Base-by-base conservation (phyloP, 148 eudicot species). In the Vaccinium darrowii region DNA sequence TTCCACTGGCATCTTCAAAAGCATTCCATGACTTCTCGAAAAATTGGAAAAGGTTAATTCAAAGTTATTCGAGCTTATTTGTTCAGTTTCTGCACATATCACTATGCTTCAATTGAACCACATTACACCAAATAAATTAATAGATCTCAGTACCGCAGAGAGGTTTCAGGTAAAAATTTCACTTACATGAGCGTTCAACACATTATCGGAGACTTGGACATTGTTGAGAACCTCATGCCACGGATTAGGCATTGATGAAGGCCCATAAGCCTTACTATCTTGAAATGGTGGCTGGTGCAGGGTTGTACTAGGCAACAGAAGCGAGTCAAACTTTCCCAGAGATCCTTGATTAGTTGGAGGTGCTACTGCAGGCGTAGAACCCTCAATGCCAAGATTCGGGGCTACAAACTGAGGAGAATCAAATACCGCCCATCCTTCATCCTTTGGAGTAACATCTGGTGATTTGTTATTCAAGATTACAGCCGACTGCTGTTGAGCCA, bases 341-440 rank as follows among this genome's bases (percentile, higher is more conserved):
- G 89, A 86, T 86, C 52, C 84, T 62, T 78, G 89, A 81, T 52
- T 81, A 10, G 84, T 82, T 71, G 89, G 81, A 69, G 87, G 87
- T n/a, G 62, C 87, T 75, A 72, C 63, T 27, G 86, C 83, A 53
- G 86, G 78, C 79, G 39, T 74, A 86, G 89, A 71, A 82, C 76
- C 79, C 7, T 87, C 87, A 82, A 86, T 74, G 16, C 81, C 84
- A 25, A 63, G 79, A 84, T 78, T 56, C 63, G 91, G 78, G 43
- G 84, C 62, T 49, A 62, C 50, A 47, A 81, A 89, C 82, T 86
- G 93, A 58, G 94, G 91, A 67, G 84, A 43, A 90, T 92, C 99
- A 93, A 94, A 94, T 73, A 94, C 92, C 65, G 99, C 98, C 99
- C 99, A 96, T 65, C 95, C 98, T 69, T 84, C 97, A 88, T 91